phyloP scores from a whole-genome alignment of 1,139 yeast genomes.

The Yamadazyma taylorii region DNA sequence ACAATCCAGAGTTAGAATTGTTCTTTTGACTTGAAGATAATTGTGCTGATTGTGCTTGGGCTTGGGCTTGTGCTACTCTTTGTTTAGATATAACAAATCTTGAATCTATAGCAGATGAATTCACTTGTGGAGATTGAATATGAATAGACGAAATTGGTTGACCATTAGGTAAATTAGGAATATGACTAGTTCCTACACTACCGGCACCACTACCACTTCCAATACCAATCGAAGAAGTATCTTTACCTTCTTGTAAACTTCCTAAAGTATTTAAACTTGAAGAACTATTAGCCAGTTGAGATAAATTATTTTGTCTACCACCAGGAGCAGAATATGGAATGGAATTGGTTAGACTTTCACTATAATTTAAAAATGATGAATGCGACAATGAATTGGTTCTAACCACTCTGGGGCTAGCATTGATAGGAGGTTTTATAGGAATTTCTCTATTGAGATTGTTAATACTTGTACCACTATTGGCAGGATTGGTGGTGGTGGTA shows the following conservation, averaged over 20 bases:
- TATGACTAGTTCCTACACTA: constrained; percentile 20
- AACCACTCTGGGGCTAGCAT: constrained; percentile 41
- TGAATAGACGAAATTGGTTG: constrained; percentile 61
- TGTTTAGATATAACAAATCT: constrained; percentile 74
- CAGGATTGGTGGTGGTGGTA: background rate
- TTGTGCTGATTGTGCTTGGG: constrained; percentile 29
- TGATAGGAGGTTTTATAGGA: constrained; percentile 28
- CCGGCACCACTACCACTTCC: constrained; percentile 1
- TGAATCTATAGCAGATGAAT: constrained; percentile 58
- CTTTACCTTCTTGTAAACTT: constrained; percentile 13
- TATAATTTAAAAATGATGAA: constrained; percentile 37
- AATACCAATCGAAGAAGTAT: background rate
- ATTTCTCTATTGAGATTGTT: constrained; percentile 11
- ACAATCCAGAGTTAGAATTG: constrained; percentile 51
- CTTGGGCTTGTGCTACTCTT: constrained; percentile 60
- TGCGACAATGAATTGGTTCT: constrained; percentile 47
- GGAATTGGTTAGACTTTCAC: constrained; percentile 55
- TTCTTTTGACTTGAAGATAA: constrained; percentile 36
- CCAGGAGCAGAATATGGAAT: constrained; percentile 79
- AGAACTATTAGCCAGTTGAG: constrained; percentile 19
- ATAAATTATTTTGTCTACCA: constrained; percentile 30
- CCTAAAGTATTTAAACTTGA: constrained; percentile 17
- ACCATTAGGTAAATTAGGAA: constrained; percentile 51
- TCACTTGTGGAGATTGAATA: constrained; percentile 68
- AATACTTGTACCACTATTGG: constrained; percentile 1